Evolutionary conservation across 176 grass and related monocot species (phyloP), one percentile per base, ranked within the genome.

Genomic region (Oryza brachyantha): DNA sequence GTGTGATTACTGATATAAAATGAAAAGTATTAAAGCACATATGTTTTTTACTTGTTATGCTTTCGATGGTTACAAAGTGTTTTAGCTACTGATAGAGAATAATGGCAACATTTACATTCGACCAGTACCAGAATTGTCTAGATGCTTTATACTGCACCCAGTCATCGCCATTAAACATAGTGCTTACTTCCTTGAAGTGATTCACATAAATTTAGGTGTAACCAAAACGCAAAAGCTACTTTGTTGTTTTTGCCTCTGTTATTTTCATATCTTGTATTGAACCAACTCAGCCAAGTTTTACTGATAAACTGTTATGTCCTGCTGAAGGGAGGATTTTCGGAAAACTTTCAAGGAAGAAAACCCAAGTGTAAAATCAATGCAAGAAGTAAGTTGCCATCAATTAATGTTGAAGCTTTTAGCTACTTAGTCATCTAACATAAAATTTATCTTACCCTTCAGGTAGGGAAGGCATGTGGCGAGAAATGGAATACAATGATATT

Each of bases 401-500:
- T 90, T 72, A 64, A 34, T 75, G 17, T 25, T 61, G 8, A 48
- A 71, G 54, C 64, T 64, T 86, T 39, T 58, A 64, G 70, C 57
- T 61, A 61, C 36, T 16, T 62, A 42, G 38, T 83, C 46, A 64
- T 80, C 7, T 74, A 55, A 62, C 83, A 68, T n/a, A n/a, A n/a
- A n/a, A 87, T 74, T 67, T 68, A 40, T 57, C 54, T 68, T 79
- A n/a, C 39, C 40, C 69, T 73, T 17, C 86, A 98, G 92, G 81
- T 98, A 89, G 96, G 96, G 37, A 98, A 92, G 81, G 92, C 90
- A 66, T 94, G 96, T 1, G 96, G 92, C 1, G 81, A 89, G 80
- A 99, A 95, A 86, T 99, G 92, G 92, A 99, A 91, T 78, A 89
- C 79, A 68, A 88, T 99, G 80, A 28, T 85, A 79, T 98, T 98